Evolutionary conservation across 1,284 basidiomycete genomes (phyloP).

Genomic region (Microbotryomycetes sp.): DNA sequence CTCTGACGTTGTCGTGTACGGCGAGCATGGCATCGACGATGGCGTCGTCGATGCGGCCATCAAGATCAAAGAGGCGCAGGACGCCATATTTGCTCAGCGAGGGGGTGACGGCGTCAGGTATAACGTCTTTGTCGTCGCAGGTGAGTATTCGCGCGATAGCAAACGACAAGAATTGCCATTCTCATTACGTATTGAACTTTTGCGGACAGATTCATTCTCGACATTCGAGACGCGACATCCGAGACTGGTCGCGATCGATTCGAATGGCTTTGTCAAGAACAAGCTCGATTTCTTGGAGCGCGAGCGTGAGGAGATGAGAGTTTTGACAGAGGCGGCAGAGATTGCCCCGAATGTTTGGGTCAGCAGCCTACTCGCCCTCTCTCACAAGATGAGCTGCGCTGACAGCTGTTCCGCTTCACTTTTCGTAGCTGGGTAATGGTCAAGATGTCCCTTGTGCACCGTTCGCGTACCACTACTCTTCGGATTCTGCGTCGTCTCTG

Average conservation of each 20-base stretch:
- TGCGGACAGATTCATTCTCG: constrained; percentile 48
- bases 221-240: constrained; percentile 48
- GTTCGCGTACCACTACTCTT: constrained; percentile 40
- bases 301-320: constrained; percentile 83
- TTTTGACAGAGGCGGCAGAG: constrained; percentile 74
- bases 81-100: constrained; percentile 41
- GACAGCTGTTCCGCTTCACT: constrained; percentile 32
- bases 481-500: constrained; percentile 45
- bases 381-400: neutral
- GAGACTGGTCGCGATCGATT: constrained; percentile 49
- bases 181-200: neutral
- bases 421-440: constrained; percentile 57
- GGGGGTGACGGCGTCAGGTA: constrained; percentile 54
- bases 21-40: constrained; percentile 51
- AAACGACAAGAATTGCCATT: fast-evolving
- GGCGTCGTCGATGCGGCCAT: constrained; percentile 45
- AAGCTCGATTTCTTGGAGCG: constrained; percentile 47
- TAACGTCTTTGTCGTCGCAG: constrained; percentile 77
- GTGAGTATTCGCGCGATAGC: constrained; percentile 40
- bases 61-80: constrained; percentile 49
- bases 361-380: constrained; percentile 16
- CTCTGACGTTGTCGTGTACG: constrained; percentile 82
- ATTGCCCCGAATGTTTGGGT: constrained; percentile 57
- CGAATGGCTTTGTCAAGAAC: constrained; percentile 43
- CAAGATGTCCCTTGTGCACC: constrained; percentile 56